phyloP scores from a whole-genome alignment of 2,329 filamentous ascomycete species.

The Aspergillus fumigatiaffinis region DNA sequence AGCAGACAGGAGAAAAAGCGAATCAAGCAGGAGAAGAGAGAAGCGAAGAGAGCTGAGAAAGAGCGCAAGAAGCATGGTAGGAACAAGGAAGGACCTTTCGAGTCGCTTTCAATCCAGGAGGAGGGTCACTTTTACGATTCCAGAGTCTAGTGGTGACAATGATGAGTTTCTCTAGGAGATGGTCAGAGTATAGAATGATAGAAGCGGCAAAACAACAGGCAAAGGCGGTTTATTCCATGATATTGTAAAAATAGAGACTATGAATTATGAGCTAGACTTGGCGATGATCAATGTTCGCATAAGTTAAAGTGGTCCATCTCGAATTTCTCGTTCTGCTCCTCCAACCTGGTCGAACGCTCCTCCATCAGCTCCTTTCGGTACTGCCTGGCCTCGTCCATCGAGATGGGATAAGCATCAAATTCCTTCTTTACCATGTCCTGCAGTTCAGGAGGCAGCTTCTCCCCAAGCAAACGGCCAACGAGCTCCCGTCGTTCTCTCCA shows the following conservation, averaged over 20 bases:
- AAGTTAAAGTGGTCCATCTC: constrained; percentile 11
- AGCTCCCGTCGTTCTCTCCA: constrained; percentile 23
- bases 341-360: constrained; percentile 24
- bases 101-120: background rate
- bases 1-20: constrained; percentile 46
- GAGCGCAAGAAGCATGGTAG: background rate
- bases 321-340: constrained; percentile 9
- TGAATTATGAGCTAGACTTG: no score
- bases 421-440: constrained; percentile 25
- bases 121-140: background rate
- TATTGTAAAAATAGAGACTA: no score
- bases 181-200: background rate
- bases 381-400: constrained; percentile 36
- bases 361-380: constrained; percentile 39
- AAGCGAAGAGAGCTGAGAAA: constrained; percentile 26
- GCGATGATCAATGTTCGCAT: constrained; percentile 17
- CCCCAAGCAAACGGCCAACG: constrained; percentile 9
- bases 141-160: background rate
- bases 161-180: no score
- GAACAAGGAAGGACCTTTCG: background rate
- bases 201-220: no score
- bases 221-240: no score
- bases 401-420: constrained; percentile 21
- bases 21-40: constrained; percentile 33
- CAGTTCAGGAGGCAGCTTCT: constrained; percentile 19